Base-by-base conservation (phyloP, 306 rosid species). In the Crotalaria pallida region DNA sequence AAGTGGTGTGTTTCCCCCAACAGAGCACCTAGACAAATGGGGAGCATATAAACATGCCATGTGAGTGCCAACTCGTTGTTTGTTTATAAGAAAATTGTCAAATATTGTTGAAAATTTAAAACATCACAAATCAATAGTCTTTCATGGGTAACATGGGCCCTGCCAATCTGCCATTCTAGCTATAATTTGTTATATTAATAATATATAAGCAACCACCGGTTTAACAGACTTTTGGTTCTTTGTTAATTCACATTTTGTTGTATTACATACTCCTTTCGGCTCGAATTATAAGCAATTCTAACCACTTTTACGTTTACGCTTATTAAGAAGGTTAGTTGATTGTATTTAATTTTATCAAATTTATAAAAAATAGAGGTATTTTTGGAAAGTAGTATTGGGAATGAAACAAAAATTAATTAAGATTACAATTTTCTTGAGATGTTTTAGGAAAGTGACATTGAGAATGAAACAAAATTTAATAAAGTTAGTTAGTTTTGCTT, bases 61-160 rank as follows among this genome's bases (percentile, higher is more conserved):
- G 98, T 92, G 96, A 84, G 11, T 81, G 94, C 84, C 86, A 87
- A 72, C 96, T 73, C 74, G 16, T 65, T 18, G 41, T 71, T 78
- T 79, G 56, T 36, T 71, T 62, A 65, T 63, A 36, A 77, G 61
- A 49, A 75, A 44, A 56, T n/a, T n/a, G n/a, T n/a, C n/a, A n/a
- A n/a, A n/a, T 75, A 53, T 74, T 23, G 60, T 48, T 68, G 5
- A 76, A 50, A 64, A 58, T 58, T 58, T 27, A 3, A 27, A n/a
- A n/a, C n/a, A 4, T 57, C 72, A 48, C 79, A 72, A 23, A 71
- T 64, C 69, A 67, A 61, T 43, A 26, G 44, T 71, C 33, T 29
- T 59, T 65, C 58, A 79, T 63, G 79, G 69, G 27, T 61, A 26
- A 51, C 65, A 81, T 77, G 76, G 76, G 80, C 17, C 81, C 71